These are phyloP conservation scores for Sphaerobolus stellatus DNA, from an alignment of 1,284 basidiomycete species.

Conservation along the genomic window DNA sequence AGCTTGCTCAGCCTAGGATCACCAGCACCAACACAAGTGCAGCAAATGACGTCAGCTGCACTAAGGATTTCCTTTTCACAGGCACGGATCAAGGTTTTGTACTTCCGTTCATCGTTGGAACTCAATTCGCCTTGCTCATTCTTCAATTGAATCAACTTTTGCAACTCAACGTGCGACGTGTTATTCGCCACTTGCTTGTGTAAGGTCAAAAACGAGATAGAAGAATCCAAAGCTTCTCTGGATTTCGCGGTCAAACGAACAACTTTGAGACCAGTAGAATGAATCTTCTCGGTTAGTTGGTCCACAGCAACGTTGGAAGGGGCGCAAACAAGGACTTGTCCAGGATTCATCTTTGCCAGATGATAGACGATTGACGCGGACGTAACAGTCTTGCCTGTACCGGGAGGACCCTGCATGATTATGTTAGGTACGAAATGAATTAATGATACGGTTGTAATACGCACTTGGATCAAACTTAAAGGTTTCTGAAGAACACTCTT, in stretches of 20 bases:
- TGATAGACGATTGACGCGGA: constrained; percentile 99
- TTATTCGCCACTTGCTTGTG: constrained; percentile 98
- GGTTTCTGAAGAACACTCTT: constrained; percentile 98
- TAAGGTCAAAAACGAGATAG: constrained; percentile 89
- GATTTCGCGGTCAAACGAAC: constrained; percentile 98
- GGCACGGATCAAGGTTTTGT: constrained; percentile 91
- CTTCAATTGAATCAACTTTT: constrained; percentile 97
- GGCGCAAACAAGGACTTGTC: constrained; percentile 97
- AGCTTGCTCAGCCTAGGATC: constrained; percentile 94
- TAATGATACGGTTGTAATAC: constrained; percentile 13
- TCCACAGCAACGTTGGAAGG: constrained; percentile 99
- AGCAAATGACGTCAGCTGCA: constrained; percentile 97
- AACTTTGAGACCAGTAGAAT: constrained; percentile 94
- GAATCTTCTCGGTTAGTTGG: constrained; percentile 98
- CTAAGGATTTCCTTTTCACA: constrained; percentile 97
- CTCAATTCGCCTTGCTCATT: constrained; percentile 97
- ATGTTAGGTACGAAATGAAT: not conserved
- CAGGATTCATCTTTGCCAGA: constrained; percentile 98
- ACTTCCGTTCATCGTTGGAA: constrained; percentile 95
- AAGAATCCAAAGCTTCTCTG: constrained; percentile 94
- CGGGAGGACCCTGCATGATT: constrained; percentile 76
- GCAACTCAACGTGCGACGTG: constrained; percentile 90
- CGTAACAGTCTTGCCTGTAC: constrained; percentile 98
- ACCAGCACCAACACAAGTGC: constrained; percentile 97
- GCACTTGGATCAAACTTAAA: constrained; percentile 87